Evolutionary conservation across 345 rosid genomes (phyloP).

Genomic region (Populus pruinosa): DNA sequence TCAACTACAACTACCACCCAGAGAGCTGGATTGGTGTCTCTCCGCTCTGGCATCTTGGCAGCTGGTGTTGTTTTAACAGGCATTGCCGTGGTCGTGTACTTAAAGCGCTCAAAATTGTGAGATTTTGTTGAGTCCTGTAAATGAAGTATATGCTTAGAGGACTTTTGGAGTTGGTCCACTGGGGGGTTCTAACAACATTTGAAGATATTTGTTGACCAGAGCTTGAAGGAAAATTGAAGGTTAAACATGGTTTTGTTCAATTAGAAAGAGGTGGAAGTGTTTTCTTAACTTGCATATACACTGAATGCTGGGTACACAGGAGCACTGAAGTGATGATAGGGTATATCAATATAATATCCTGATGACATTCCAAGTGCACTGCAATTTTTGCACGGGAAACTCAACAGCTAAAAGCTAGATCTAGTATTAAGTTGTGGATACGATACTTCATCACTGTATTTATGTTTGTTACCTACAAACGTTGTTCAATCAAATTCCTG

Average conservation of each 20-base stretch:
- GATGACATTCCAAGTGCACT: background rate
- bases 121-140: conserved; percentile 32
- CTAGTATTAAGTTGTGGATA: background rate
- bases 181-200: background rate
- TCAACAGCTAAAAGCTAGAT: background rate
- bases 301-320: background rate
- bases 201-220: background rate
- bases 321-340: background rate
- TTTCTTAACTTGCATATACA: background rate
- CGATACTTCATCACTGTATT: background rate
- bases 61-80: conserved; percentile 66
- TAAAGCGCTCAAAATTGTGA: conserved; percentile 64
- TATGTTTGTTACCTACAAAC: background rate
- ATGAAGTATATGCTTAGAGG: background rate
- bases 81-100: conserved; percentile 57
- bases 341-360: background rate
- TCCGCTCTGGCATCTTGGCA: conserved; percentile 45
- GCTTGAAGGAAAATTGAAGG: background rate
- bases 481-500: background rate
- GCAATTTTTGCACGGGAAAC: background rate
- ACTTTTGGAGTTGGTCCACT: background rate
- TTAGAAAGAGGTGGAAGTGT: background rate
- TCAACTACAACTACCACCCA: conserved; percentile 18
- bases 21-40: conserved; percentile 30
- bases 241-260: background rate